phyloP scores from a whole-genome alignment of 1,284 basidiomycete genomes.

The Malassezia nana region DNA sequence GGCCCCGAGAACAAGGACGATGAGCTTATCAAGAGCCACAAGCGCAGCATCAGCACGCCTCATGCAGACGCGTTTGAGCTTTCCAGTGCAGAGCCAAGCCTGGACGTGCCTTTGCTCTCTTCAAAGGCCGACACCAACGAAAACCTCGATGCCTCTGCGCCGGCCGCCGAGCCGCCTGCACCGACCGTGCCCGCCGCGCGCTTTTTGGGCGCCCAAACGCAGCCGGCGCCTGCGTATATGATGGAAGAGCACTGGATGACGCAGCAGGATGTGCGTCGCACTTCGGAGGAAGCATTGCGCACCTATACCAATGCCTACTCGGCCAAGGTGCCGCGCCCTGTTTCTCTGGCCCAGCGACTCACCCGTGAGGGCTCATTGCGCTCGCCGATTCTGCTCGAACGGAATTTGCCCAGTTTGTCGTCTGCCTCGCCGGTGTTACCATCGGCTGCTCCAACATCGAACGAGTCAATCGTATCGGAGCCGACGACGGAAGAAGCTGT shows the following conservation, averaged over 20 bases:
- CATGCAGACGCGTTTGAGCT: not conserved
- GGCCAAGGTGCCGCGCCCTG: not conserved
- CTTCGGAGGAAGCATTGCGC: not conserved
- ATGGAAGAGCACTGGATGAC: not conserved
- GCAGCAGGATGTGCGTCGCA: not conserved
- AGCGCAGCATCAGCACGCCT: not conserved
- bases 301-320: not conserved
- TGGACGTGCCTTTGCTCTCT: not conserved
- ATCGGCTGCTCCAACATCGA: not conserved
- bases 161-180: not conserved
- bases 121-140: too few relatives aligned
- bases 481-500: not conserved
- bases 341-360: not conserved
- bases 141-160: not conserved
- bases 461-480: not conserved
- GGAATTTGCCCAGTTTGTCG: not conserved
- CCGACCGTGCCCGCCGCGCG: not conserved
- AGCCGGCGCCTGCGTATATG: not conserved
- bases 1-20: not conserved
- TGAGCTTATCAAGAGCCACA: not conserved
- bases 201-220: not conserved
- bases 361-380: slow-evolving; percentile 2
- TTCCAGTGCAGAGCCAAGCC: not conserved
- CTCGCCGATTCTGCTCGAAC: slow-evolving; percentile 12
- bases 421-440: not conserved